phyloP scores from a whole-genome alignment of 2,329 filamentous ascomycete species.

The Aspergillus sojae region DNA sequence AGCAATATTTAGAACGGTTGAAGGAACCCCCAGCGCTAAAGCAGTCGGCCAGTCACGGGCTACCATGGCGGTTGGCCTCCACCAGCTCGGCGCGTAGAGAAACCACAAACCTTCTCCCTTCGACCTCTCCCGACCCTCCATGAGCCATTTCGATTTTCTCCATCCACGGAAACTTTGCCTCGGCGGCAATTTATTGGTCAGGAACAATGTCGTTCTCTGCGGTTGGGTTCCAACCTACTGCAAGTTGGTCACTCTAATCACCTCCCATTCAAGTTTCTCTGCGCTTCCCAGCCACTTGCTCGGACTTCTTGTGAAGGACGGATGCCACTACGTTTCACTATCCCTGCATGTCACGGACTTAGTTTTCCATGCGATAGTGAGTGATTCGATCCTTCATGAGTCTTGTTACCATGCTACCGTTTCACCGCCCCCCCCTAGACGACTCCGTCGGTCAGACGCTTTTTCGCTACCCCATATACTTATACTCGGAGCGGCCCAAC shows the following conservation, averaged over 20 bases:
- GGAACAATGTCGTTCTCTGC: slow-evolving; percentile 1
- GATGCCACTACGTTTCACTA: slow-evolving; percentile 22
- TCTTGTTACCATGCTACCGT: slow-evolving; percentile 13
- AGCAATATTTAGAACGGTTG: neutral
- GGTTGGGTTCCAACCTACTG: slow-evolving; percentile 18
- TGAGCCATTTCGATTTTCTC: neutral
- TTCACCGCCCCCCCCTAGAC: slow-evolving; percentile 12
- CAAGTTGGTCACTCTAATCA: slow-evolving; percentile 23
- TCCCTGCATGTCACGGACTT: slow-evolving; percentile 18
- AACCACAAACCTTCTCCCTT: slow-evolving; percentile 6
- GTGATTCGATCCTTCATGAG: neutral
- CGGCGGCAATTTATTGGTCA: slow-evolving; percentile 11
- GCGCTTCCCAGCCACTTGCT: slow-evolving; percentile 2
- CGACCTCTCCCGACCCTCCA: slow-evolving; percentile 7
- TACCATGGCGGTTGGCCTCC: neutral
- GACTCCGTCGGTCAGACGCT: neutral
- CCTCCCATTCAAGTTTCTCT: slow-evolving; percentile 14
- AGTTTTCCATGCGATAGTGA: neutral
- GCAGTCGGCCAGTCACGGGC: slow-evolving; percentile 11
- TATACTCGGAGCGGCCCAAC: slow-evolving; percentile 7
- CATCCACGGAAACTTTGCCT: neutral
- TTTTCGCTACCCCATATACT: slow-evolving; percentile 10
- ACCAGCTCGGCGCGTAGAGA: slow-evolving; percentile 16
- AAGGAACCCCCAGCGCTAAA: slow-evolving; percentile 8
- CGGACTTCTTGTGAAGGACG: slow-evolving; percentile 5